Evolutionary conservation across 345 rosid species (phyloP).

Genomic region (Dipteronia sinensis): DNA sequence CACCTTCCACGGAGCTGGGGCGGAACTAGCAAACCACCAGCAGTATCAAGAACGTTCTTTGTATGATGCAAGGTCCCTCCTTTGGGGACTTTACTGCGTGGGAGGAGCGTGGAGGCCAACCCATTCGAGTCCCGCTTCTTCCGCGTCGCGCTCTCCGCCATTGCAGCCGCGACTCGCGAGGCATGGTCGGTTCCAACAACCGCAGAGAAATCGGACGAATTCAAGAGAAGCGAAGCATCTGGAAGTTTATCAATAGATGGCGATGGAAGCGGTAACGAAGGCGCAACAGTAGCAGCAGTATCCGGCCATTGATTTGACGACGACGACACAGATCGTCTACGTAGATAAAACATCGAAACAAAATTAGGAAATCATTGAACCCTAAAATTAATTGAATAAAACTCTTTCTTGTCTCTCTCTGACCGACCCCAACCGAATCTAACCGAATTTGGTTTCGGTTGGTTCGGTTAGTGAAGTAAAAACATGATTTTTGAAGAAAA

Average conservation of each 20-base stretch:
- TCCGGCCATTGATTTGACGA: constrained; percentile 25
- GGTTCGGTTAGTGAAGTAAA: neutral
- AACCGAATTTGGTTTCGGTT: neutral
- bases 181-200: constrained; percentile 57
- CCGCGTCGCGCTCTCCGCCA: constrained; percentile 61
- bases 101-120: constrained; percentile 42
- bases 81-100: constrained; percentile 61
- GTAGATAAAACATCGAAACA: neutral
- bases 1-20: constrained; percentile 93
- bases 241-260: constrained; percentile 59
- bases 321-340: constrained; percentile 37
- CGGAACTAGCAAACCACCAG: constrained; percentile 64
- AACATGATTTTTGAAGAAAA: neutral
- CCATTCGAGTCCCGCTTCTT: constrained; percentile 68
- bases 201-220: constrained; percentile 41
- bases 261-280: constrained; percentile 12
- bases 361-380: neutral
- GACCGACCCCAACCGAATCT: neutral
- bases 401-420: neutral
- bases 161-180: constrained; percentile 75
- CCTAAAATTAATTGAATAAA: neutral
- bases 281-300: neutral
- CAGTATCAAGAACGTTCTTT: constrained; percentile 63
- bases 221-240: constrained; percentile 77
- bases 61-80: constrained; percentile 57